Evolutionary conservation across 768 basidiomycete species (phyloP), one percentile per base, ranked within the genome.

Genomic region (Tephrocybe sp.): DNA sequence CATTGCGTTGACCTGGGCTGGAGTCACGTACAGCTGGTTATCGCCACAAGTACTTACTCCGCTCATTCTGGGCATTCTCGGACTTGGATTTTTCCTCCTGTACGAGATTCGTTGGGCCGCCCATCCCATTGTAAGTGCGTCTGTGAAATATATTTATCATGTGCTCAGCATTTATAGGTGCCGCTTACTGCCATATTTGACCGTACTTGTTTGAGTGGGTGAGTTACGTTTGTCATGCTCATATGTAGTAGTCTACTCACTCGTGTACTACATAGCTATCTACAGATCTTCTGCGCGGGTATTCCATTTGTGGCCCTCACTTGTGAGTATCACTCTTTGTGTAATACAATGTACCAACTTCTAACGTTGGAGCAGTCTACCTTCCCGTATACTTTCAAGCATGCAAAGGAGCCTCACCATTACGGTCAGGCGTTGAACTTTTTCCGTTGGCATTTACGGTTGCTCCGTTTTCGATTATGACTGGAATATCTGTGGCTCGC

Each of bases 1-100:
- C 20, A 60, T 79, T 32, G 78, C 58, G 0, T 60, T 83, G 3
- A 79, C 76, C 1, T 81, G 76, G 76, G 81, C 73, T 28, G 80
- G 81, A 1, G 62, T 72, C 25, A 49, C 55, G 0, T 73, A 66
- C 49, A 56, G 73, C 1, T 84, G 81, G 81, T 34, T 48, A 4
- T 73, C 72, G 0, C 62, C 59, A 11, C 55, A 51, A 1, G 70
- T 80, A n/a, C 66, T 83, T 6, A 68, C 68, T 1, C 78, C 81
- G 0, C 64, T 83, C 0, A 59, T 74, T 21, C 21, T 79, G 15
- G 82, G 81, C 0, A 7, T 75, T 9, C 33, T 61, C 2, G 72
- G 70, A 0, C 38, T 83, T 3, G 66, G 48, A 0, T 55, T 40
- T 1, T 81, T 78, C 56, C 23, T 82, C 3, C 21, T 63, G 5